Conservation (phyloP, 139 green algal species). For the Chara braunii region DNA sequence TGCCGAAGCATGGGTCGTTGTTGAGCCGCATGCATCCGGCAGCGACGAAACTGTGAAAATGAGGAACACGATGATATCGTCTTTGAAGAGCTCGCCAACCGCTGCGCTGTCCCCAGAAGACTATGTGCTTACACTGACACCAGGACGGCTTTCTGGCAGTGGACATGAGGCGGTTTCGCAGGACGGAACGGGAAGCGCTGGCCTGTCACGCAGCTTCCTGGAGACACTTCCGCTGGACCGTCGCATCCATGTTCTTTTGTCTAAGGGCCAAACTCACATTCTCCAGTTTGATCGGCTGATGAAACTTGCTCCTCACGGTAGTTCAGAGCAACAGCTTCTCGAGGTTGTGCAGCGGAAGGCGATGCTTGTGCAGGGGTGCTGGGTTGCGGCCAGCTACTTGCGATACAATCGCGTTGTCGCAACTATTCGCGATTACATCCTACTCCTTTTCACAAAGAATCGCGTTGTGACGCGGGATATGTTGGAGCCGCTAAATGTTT, state of each 20-base stretch:
- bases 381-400: slow-evolving; percentile 14
- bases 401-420: slow-evolving; percentile 6
- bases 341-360: slow-evolving; percentile 16
- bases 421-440: slow-evolving; percentile 21
- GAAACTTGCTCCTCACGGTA: slow-evolving; percentile 9
- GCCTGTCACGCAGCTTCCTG: slow-evolving; percentile 20
- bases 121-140: no score
- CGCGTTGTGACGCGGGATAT: slow-evolving; percentile 1
- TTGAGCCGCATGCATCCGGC: background rate
- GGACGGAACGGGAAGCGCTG: no score
- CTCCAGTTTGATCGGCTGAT: slow-evolving; percentile 34
- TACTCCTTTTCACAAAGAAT: slow-evolving; percentile 22
- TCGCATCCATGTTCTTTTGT: slow-evolving; percentile 7
- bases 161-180: no score
- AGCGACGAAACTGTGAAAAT: slow-evolving; percentile 1
- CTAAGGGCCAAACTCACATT: slow-evolving; percentile 16
- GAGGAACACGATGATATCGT: slow-evolving; percentile 16
- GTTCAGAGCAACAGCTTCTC: slow-evolving; percentile 15
- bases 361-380: slow-evolving; percentile 36
- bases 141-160: no score
- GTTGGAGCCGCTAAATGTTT: slow-evolving; percentile 13
- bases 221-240: slow-evolving; percentile 25
- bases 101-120: no score
- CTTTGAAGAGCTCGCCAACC: no score
- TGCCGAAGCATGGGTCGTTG: slow-evolving; percentile 11